Evolutionary conservation across 371 early-diverging fungal species (phyloP), one percentile per base, ranked within the genome.

Genomic region (Saksenaea oblongispora): DNA sequence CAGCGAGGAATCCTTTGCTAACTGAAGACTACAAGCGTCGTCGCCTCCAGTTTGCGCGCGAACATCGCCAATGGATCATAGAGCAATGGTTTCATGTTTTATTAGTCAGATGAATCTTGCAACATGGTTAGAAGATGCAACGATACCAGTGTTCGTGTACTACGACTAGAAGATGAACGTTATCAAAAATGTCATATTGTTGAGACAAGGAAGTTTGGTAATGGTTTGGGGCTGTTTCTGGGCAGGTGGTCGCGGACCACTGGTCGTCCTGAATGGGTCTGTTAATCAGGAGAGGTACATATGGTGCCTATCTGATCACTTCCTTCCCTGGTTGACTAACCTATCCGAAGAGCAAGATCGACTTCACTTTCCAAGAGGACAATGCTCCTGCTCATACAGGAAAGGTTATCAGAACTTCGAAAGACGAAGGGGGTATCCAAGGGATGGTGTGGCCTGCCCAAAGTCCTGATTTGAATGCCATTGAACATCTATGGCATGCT

Each of bases 381-480:
- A 73, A 73, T 51, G 64, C 66, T 34, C 15, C 64, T 0, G 39
- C 75, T 47, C 79, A 75, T 39, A 74, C 59, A 34, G 57, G 73
- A 4, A 66, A 67, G 26, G 17, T 66, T 22, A 61, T 59, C 9
- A n/a, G 56, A 17, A 56, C 65, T 17, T 69, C 39, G 57, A 47
- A 69, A 17, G 53, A 47, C 2, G 0, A 65, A 4, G 17, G 62
- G 35, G 28, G 37, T 5, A 60, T 65, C 44, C 41, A 34, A 22
- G 54, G 70, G 2, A 55, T 79, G 14, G 54, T 62, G 5, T 75
- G 69, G 75, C 74, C 75, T 31, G 59, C 75, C 8, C 69, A 75
- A 47, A 76, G 72, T 11, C 70, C 69, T 9, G 70, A 79, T 37
- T 44, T 75, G 1, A 79, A 74, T 39, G 74, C 70, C 0, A 79